phyloP scores from a whole-genome alignment of 2,329 filamentous ascomycete genomes.

The Penicillium sp. region DNA sequence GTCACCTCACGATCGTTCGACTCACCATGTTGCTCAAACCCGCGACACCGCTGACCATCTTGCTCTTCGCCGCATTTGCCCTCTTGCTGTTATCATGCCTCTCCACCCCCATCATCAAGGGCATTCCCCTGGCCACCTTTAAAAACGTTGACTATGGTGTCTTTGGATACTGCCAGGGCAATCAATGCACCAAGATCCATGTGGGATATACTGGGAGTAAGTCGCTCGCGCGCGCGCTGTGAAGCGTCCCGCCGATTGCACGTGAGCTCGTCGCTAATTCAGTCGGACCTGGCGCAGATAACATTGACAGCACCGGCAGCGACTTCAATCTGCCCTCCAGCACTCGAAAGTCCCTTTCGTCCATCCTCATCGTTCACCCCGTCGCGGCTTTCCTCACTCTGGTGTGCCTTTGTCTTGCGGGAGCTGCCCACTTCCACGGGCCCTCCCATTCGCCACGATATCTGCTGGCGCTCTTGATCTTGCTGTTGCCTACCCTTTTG shows the following conservation, averaged over 20 bases:
- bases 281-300: slow-evolving; percentile 14
- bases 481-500: slow-evolving; percentile 78
- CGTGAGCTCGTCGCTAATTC: too few relatives aligned
- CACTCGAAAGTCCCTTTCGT: slow-evolving; percentile 65
- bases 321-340: slow-evolving; percentile 61
- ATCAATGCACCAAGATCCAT: slow-evolving; percentile 63
- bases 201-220: slow-evolving; percentile 82
- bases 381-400: slow-evolving; percentile 81
- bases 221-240: slow-evolving; percentile 30
- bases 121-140: slow-evolving; percentile 75
- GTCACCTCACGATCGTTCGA: slow-evolving; percentile 6
- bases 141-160: slow-evolving; percentile 79
- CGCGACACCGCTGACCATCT: slow-evolving; percentile 79
- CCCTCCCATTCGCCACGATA: slow-evolving; percentile 87
- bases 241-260: not conserved
- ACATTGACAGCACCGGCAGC: slow-evolving; percentile 36
- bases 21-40: slow-evolving; percentile 69
- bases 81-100: slow-evolving; percentile 79
- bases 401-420: slow-evolving; percentile 73
- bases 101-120: slow-evolving; percentile 83
- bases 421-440: slow-evolving; percentile 76
- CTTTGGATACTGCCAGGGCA: slow-evolving; percentile 73
- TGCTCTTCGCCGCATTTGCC: slow-evolving; percentile 79
- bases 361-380: slow-evolving; percentile 87
- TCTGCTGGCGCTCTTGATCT: slow-evolving; percentile 75